A percentile compares a stretch with the other conserved stretches of the same genome.
Conservation (phyloP, 2,329 filamentous ascomycete genomes). For the Venturia oleaginea region DNA sequence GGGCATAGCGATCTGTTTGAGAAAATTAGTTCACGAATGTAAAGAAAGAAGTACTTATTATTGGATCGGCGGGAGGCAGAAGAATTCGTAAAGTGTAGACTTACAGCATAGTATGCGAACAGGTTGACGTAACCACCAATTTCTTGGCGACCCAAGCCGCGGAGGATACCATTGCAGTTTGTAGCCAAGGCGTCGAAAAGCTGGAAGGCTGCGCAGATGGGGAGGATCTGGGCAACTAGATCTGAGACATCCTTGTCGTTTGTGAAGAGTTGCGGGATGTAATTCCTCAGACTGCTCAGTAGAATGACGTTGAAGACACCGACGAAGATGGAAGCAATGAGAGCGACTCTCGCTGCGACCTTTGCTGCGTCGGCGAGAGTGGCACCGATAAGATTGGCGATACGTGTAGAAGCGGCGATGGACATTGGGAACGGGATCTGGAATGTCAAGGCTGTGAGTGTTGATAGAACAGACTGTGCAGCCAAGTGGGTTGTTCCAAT, state of each 20-base stretch:
- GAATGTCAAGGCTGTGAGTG: slow-evolving; percentile 70
- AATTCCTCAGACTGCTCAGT: slow-evolving; percentile 57
- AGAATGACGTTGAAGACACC: slow-evolving; percentile 70
- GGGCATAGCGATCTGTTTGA: slow-evolving; percentile 59
- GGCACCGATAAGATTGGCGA: slow-evolving; percentile 88
- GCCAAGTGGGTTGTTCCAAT: slow-evolving; percentile 73
- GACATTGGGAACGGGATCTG: slow-evolving; percentile 88
- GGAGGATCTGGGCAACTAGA: slow-evolving; percentile 60
- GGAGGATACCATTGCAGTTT: slow-evolving; percentile 73
- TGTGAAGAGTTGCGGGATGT: slow-evolving; percentile 70
- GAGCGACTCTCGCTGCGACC: slow-evolving; percentile 67
- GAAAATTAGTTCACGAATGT: too few relatives aligned
- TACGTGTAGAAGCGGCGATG: slow-evolving; percentile 77
- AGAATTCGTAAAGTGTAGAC: slow-evolving; percentile 17
- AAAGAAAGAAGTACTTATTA: too few relatives aligned
- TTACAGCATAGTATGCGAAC: slow-evolving; percentile 67
- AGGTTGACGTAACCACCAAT: slow-evolving; percentile 86
- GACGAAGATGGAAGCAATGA: slow-evolving; percentile 58
- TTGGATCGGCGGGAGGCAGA: too few relatives aligned
- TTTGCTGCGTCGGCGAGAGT: slow-evolving; percentile 72
- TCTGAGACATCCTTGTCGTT: slow-evolving; percentile 55
- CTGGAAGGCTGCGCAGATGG: slow-evolving; percentile 80
- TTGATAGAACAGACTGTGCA: slow-evolving; percentile 77
- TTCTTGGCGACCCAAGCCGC: slow-evolving; percentile 80
- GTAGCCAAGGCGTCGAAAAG: slow-evolving; percentile 75